A percentile compares a stretch with the other conserved stretches of the same genome.
Evolutionary conservation across 768 basidiomycete species (phyloP).

Genomic region (Paxillus ammoniavirescens): DNA sequence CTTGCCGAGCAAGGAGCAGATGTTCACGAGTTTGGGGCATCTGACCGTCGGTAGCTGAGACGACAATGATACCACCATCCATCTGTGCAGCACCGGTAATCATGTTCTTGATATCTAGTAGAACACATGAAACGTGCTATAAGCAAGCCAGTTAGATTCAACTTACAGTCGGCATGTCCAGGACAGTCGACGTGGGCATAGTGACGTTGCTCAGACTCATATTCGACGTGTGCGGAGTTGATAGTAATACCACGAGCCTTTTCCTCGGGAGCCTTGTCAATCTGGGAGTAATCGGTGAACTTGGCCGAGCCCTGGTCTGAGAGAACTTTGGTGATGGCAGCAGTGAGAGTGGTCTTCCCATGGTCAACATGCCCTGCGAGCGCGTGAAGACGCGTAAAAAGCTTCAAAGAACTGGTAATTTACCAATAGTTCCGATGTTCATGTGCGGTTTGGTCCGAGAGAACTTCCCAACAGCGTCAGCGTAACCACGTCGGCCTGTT

Average conservation of each 20-base stretch:
- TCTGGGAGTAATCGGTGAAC: constrained; percentile 95
- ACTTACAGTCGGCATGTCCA: constrained; percentile 90
- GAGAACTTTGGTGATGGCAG: constrained; percentile 93
- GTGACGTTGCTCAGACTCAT: constrained; percentile 86
- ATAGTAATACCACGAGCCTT: constrained; percentile 99
- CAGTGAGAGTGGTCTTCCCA: constrained; percentile 96
- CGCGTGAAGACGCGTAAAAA: constrained; percentile 19
- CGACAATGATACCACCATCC: constrained; percentile 94
- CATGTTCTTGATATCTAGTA: constrained; percentile 93
- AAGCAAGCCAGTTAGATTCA: constrained; percentile 2
- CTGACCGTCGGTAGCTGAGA: constrained; percentile 97
- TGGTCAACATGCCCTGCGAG: constrained; percentile 87
- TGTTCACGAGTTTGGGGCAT: constrained; percentile 99
- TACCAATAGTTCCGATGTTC: constrained; percentile 95
- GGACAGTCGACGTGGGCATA: constrained; percentile 99
- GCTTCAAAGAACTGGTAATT: constrained; percentile 1
- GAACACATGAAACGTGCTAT: constrained; percentile 3
- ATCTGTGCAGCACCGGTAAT: constrained; percentile 98
- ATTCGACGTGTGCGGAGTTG: constrained; percentile 98
- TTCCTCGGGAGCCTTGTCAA: constrained; percentile 99
- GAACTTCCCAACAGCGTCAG: constrained; percentile 60
- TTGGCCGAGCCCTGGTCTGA: constrained; percentile 67
- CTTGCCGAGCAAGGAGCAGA: constrained; percentile 94
- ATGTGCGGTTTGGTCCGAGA: constrained; percentile 83
- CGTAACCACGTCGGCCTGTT: constrained; percentile 57